Conservation (phyloP, 257 asterid species). For the Fraxinus cuspidata region DNA sequence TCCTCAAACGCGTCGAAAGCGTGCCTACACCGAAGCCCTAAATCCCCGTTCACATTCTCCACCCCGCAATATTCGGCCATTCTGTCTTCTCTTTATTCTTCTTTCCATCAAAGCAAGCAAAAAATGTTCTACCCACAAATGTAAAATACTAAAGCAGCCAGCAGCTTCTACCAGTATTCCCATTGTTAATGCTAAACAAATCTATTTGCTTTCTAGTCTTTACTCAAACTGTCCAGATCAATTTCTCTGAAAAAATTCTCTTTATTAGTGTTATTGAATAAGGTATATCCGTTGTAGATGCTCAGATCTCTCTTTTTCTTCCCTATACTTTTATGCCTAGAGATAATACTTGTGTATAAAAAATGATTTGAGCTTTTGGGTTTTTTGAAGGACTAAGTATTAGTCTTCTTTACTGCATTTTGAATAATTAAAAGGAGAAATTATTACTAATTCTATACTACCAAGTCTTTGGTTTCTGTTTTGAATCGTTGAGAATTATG, state of each 20-base stretch:
- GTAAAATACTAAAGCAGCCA: conserved; percentile 10
- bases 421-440: conserved; percentile 4
- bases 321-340: not conserved
- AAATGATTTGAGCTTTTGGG: conserved; percentile 13
- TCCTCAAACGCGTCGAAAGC: not conserved
- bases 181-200: conserved; percentile 26
- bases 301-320: conserved; percentile 29
- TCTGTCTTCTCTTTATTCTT: not conserved
- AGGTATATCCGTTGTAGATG: conserved; percentile 18
- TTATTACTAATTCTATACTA: not conserved
- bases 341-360: not conserved
- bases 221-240: not conserved
- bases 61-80: not conserved
- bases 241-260: not conserved
- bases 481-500: conserved; percentile 6
- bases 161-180: conserved; percentile 11
- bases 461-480: conserved; percentile 24
- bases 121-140: not conserved
- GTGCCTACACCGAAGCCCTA: not conserved
- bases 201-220: conserved; percentile 1
- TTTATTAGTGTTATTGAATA: not conserved
- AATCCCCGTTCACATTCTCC: not conserved
- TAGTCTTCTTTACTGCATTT: conserved; percentile 19
- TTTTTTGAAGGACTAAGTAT: conserved; percentile 10
- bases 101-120: not conserved